These are phyloP conservation scores for Pseudogymnoascus sp. DNA, from an alignment of 2,329 filamentous ascomycete species.

Conservation along the genomic window DNA sequence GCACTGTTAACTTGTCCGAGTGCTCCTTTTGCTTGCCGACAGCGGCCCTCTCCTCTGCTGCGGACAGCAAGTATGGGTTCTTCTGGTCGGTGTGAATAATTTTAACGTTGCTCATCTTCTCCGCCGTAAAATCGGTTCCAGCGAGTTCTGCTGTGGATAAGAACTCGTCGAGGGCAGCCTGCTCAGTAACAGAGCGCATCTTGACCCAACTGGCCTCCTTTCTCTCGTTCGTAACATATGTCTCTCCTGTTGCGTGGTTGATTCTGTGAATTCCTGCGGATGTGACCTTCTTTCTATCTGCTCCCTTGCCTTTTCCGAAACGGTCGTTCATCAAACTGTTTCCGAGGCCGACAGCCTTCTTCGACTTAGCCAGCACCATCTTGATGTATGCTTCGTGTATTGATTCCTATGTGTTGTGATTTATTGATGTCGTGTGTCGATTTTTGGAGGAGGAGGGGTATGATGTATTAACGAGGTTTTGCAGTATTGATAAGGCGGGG, in stretches of 20 bases:
- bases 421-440: slow-evolving; percentile 6
- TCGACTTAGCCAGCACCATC: slow-evolving; percentile 84
- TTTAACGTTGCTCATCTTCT: slow-evolving; percentile 98
- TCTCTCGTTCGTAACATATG: slow-evolving; percentile 85
- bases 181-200: slow-evolving; percentile 98
- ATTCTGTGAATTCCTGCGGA: slow-evolving; percentile 51
- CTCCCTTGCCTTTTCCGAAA: slow-evolving; percentile 86
- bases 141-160: slow-evolving; percentile 90
- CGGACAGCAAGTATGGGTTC: slow-evolving; percentile 87
- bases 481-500: slow-evolving; percentile 9
- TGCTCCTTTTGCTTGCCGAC: slow-evolving; percentile 79
- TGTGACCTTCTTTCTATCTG: slow-evolving; percentile 68
- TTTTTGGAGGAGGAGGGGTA: slow-evolving; percentile 4
- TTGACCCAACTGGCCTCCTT: slow-evolving; percentile 96
- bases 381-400: slow-evolving; percentile 13
- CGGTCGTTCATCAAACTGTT: slow-evolving; percentile 98
- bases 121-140: slow-evolving; percentile 97
- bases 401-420: slow-evolving; percentile 8
- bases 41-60: slow-evolving; percentile 71
- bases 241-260: slow-evolving; percentile 72
- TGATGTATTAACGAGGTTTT: slow-evolving; percentile 10
- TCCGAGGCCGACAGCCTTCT: slow-evolving; percentile 88
- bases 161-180: slow-evolving; percentile 94
- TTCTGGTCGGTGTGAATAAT: slow-evolving; percentile 95
- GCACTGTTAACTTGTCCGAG: slow-evolving; percentile 73